Conservation (phyloP, 306 rosid species). For the Pterocarpus santalinus region DNA sequence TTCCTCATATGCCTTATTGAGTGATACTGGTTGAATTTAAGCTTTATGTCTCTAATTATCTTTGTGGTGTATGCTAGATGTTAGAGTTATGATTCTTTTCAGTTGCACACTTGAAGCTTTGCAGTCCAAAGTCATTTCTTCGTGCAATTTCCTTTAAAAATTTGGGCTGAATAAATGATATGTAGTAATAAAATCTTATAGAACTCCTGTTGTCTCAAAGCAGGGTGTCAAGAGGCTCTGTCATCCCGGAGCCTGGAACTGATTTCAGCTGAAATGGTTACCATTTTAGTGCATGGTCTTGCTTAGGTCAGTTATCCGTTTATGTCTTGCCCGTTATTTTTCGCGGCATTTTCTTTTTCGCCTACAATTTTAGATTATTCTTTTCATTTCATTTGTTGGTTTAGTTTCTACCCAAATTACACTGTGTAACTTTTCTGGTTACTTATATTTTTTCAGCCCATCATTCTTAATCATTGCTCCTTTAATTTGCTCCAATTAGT, state of each 20-base stretch:
- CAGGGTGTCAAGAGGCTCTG: slow-evolving; percentile 99
- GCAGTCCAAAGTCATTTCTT: slow-evolving; percentile 65
- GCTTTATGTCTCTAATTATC: slow-evolving; percentile 10
- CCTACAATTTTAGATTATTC: slow-evolving; percentile 64
- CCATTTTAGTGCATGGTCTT: slow-evolving; percentile 89
- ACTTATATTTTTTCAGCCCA: slow-evolving; percentile 41
- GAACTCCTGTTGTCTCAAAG: slow-evolving; percentile 93
- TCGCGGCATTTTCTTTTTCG: slow-evolving; percentile 66
- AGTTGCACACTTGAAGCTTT: slow-evolving; percentile 65
- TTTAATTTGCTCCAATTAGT: slow-evolving; percentile 38
- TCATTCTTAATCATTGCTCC: slow-evolving; percentile 42
- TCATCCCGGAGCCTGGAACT: slow-evolving; percentile 90
- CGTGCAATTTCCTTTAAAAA: slow-evolving; percentile 64
- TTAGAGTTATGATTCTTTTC: slow-evolving; percentile 50
- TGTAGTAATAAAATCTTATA: slow-evolving; percentile 69
- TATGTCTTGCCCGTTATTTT: slow-evolving; percentile 74
- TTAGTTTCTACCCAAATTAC: slow-evolving; percentile 60
- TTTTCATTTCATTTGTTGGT: slow-evolving; percentile 55
- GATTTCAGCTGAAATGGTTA: slow-evolving; percentile 97
- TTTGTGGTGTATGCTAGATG: slow-evolving; percentile 38
- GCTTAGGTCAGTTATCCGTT: slow-evolving; percentile 90
- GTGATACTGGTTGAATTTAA: slow-evolving; percentile 25
- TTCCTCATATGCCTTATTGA: neutral
- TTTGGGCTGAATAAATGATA: slow-evolving; percentile 69
- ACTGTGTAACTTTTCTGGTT: slow-evolving; percentile 50